These are phyloP conservation scores for Pyricularia pennisetigena DNA, from an alignment of 2,329 filamentous ascomycete species.

Conservation along the genomic window DNA sequence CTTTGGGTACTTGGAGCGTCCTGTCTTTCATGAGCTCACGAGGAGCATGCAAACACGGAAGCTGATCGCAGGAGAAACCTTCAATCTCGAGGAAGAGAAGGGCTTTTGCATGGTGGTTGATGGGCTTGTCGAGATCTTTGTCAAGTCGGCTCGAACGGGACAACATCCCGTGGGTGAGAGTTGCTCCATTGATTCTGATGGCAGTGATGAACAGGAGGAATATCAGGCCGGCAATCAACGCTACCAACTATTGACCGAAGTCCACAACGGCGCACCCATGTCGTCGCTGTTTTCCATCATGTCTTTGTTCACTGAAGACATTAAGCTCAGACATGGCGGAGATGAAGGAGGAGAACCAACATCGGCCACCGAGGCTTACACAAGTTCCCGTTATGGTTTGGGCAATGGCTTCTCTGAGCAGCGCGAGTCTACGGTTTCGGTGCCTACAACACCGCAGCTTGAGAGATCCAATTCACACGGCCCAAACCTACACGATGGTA, in stretches of 20 bases:
- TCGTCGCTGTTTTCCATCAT: slow-evolving; percentile 96
- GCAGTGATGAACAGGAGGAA: slow-evolving; percentile 58
- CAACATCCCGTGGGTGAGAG: slow-evolving; percentile 21
- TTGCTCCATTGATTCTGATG: slow-evolving; percentile 14
- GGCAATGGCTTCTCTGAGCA: slow-evolving; percentile 20
- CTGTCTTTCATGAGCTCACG: slow-evolving; percentile 95
- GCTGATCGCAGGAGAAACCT: slow-evolving; percentile 88
- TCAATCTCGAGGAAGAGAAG: slow-evolving; percentile 94
- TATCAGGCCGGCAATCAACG: slow-evolving; percentile 57
- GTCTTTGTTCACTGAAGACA: slow-evolving; percentile 91
- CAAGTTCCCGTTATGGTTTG: slow-evolving; percentile 17
- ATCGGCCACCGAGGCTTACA: slow-evolving; percentile 16
- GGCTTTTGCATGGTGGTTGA: slow-evolving; percentile 97
- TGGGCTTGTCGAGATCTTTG: slow-evolving; percentile 92
- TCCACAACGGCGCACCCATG: slow-evolving; percentile 97
- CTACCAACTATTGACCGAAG: slow-evolving; percentile 92
- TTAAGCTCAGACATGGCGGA: slow-evolving; percentile 66
- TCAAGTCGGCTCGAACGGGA: slow-evolving; percentile 62
- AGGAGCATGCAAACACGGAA: slow-evolving; percentile 97
- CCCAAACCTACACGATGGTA: not conserved
- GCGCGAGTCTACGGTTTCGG: slow-evolving; percentile 23
- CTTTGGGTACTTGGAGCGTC: slow-evolving; percentile 91
- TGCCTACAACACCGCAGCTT: slow-evolving; percentile 29
- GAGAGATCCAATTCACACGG: slow-evolving; percentile 12
- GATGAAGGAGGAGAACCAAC: slow-evolving; percentile 36